phyloP scores from a whole-genome alignment of 352 stramenopile species.

The Globisporangium echinulatum region DNA sequence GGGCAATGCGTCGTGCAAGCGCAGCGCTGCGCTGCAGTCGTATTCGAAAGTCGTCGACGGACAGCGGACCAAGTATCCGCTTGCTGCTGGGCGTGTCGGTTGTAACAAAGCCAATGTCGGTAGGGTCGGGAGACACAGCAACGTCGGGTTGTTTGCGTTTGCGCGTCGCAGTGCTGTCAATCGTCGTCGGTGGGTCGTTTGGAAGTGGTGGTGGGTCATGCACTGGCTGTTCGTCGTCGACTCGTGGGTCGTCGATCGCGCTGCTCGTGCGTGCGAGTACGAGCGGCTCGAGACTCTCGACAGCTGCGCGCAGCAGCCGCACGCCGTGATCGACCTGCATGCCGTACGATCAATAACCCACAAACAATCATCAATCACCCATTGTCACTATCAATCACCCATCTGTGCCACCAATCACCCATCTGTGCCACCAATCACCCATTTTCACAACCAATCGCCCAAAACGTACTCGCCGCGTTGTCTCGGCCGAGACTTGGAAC shows the following conservation, averaged over 20 bases:
- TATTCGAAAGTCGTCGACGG: slow-evolving; percentile 64
- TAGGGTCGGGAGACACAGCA: background rate
- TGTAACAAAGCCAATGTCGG: background rate
- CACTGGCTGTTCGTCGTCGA: slow-evolving; percentile 1
- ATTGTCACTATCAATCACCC: no score
- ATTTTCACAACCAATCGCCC: no score
- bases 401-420: no score
- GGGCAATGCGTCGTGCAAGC: slow-evolving; percentile 31
- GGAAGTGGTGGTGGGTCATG: background rate
- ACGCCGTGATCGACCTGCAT: slow-evolving; percentile 19
- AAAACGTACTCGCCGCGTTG: slow-evolving; percentile 30
- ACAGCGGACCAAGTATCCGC: slow-evolving; percentile 14
- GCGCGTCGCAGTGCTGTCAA: background rate
- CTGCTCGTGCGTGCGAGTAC: slow-evolving; percentile 10
- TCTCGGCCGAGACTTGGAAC: slow-evolving; percentile 53
- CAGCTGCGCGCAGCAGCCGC: slow-evolving; percentile 22
- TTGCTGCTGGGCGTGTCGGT: slow-evolving; percentile 3
- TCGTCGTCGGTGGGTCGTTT: background rate
- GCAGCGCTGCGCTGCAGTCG: slow-evolving; percentile 44
- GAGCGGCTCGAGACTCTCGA: slow-evolving; percentile 37
- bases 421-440: no score
- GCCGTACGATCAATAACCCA: background rate
- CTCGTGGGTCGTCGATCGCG: background rate
- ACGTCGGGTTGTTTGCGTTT: background rate
- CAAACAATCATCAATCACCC: background rate